phyloP scores from a whole-genome alignment of 441 rosid species.

The Adansonia madagascariensis region DNA sequence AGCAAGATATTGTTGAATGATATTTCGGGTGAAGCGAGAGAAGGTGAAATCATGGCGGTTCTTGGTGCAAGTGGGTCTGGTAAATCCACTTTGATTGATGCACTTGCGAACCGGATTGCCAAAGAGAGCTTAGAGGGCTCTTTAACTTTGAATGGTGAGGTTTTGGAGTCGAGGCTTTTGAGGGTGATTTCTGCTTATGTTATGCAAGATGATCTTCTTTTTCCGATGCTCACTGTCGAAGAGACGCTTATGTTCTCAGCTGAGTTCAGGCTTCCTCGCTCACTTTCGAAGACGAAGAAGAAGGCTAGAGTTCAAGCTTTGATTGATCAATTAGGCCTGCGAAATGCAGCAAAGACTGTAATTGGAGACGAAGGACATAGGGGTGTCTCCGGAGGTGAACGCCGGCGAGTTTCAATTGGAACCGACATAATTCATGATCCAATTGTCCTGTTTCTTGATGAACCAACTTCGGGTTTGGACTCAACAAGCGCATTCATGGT shows the following conservation, averaged over 20 bases:
- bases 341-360: constrained; percentile 69
- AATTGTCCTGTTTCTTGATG: constrained; percentile 72
- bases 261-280: constrained; percentile 73
- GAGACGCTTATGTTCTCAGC: constrained; percentile 85
- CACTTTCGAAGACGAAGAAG: constrained; percentile 61
- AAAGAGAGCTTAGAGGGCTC: constrained; percentile 72
- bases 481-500: constrained; percentile 82
- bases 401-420: constrained; percentile 79
- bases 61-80: constrained; percentile 83
- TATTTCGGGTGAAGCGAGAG: constrained; percentile 63
- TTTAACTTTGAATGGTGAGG: constrained; percentile 70
- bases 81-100: constrained; percentile 74
- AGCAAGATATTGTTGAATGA: constrained; percentile 55
- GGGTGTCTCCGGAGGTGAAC: constrained; percentile 79
- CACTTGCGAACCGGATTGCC: constrained; percentile 64
- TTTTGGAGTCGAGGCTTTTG: constrained; percentile 63
- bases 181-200: constrained; percentile 89
- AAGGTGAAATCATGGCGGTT: constrained; percentile 82
- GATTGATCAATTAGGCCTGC: constrained; percentile 66
- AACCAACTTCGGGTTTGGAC: constrained; percentile 77
- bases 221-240: constrained; percentile 83
- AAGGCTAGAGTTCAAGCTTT: constrained; percentile 66
- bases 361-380: constrained; percentile 82
- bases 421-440: constrained; percentile 76
- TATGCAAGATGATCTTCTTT: constrained; percentile 87